Percentiles rank a stretch among this genome's conserved stretches.
phyloP scores from a whole-genome alignment of 129 eudicot genomes.

The Tagetes erecta region DNA sequence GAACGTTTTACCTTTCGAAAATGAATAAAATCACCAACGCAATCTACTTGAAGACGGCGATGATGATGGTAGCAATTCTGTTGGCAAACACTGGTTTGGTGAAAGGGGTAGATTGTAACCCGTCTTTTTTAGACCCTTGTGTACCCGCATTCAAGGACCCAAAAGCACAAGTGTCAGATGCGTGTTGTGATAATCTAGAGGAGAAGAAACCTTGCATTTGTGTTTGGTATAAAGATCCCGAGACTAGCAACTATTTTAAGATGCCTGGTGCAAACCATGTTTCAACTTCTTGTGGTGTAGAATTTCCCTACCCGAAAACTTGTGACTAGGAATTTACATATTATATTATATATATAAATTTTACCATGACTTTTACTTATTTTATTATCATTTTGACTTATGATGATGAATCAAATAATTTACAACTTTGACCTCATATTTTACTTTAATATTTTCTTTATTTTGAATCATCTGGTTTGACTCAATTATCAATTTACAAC shows the following conservation, averaged over 20 bases:
- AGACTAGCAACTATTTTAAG: not conserved
- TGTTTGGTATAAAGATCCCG: slow-evolving; percentile 4
- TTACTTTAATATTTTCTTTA: too few species aligned
- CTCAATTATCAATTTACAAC: too few species aligned
- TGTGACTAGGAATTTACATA: not conserved
- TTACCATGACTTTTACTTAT: too few species aligned
- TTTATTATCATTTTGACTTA: too few species aligned
- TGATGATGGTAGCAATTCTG: not conserved
- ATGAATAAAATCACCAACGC: not conserved
- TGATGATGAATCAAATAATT: too few species aligned
- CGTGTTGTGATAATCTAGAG: not conserved
- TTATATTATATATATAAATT: not conserved
- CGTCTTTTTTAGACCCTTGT: not conserved
- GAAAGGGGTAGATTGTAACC: slow-evolving; percentile 7
- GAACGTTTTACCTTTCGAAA: not conserved
- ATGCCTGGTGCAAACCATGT: slow-evolving; percentile 4
- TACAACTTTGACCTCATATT: too few species aligned
- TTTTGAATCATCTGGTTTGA: too few species aligned
- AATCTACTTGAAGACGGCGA: not conserved
- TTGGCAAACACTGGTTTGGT: not conserved
- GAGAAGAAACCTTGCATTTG: slow-evolving; percentile 1
- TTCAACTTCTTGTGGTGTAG: slow-evolving; percentile 11
- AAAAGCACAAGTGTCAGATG: not conserved
- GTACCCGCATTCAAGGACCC: not conserved
- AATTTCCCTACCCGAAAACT: slow-evolving; percentile 7